phyloP scores from a whole-genome alignment of 106 monocot species.

The Dendrobium nobile region DNA sequence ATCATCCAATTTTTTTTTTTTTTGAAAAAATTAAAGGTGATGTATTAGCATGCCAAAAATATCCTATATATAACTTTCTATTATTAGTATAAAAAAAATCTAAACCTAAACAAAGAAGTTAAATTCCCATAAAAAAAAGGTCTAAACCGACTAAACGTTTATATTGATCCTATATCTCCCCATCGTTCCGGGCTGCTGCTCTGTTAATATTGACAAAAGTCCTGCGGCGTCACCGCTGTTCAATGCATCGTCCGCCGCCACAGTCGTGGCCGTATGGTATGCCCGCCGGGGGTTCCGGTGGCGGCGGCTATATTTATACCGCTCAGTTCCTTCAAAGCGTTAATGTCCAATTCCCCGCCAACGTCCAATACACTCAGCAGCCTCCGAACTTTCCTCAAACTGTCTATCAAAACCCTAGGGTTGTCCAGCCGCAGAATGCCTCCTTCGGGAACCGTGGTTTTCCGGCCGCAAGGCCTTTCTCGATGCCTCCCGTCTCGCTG shows the following conservation, averaged over 20 bases:
- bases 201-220: no score
- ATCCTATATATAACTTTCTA: no score
- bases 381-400: background rate
- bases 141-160: no score
- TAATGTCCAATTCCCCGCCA: constrained; percentile 11
- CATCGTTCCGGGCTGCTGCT: no score
- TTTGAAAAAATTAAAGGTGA: no score
- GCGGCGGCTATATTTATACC: background rate
- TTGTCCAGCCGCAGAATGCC: background rate
- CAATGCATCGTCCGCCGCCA: constrained; percentile 9
- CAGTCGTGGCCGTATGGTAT: background rate
- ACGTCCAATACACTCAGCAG: background rate
- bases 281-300: background rate
- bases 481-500: constrained; percentile 6
- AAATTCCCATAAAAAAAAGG: no score
- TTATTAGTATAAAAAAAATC: no score
- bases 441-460: constrained; percentile 4
- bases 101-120: no score
- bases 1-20: no score
- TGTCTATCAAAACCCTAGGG: constrained; percentile 7
- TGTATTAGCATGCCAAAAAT: no score
- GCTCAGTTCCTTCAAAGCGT: constrained; percentile 5
- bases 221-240: no score
- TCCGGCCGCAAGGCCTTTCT: background rate
- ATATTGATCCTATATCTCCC: no score